Evolutionary conservation across 176 grass and related monocot genomes (phyloP).

Genomic region (Eleusine indica): DNA sequence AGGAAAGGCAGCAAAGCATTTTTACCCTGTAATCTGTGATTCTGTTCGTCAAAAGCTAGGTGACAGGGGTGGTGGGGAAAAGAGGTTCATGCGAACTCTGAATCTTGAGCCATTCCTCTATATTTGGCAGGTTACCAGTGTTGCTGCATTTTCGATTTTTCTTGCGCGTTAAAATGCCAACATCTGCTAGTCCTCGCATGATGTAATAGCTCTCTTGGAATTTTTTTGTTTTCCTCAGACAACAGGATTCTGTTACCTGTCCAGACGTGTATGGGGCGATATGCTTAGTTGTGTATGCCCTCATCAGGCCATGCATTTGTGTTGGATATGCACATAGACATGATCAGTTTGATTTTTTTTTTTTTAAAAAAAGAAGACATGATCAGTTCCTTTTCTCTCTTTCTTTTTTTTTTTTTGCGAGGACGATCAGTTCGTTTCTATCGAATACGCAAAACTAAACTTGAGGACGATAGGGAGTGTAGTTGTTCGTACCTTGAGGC

Average conservation of each 20-base stretch:
- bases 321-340: not conserved
- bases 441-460: not conserved
- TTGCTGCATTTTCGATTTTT: not conserved
- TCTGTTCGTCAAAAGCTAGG: not conserved
- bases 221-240: not conserved
- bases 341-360: not conserved
- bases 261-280: not conserved
- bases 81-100: not conserved
- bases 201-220: not conserved
- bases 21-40: not conserved
- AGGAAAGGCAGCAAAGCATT: not conserved
- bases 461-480: too few relatives aligned
- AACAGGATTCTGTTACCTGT: slow-evolving; percentile 30
- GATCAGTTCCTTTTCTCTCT: too few relatives aligned
- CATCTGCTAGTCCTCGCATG: not conserved
- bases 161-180: not conserved
- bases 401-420: too few relatives aligned
- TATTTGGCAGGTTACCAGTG: not conserved
- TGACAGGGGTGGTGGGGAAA: not conserved
- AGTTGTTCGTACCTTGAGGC: slow-evolving; percentile 62
- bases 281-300: not conserved
- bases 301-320: not conserved
- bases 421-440: not conserved
- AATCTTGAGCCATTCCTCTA: slow-evolving; percentile 11
- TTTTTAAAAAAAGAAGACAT: too few relatives aligned